Evolutionary conservation across 805 yeast species (phyloP), one percentile per base, ranked within the genome.

Genomic region (Candida jianshihensis): DNA sequence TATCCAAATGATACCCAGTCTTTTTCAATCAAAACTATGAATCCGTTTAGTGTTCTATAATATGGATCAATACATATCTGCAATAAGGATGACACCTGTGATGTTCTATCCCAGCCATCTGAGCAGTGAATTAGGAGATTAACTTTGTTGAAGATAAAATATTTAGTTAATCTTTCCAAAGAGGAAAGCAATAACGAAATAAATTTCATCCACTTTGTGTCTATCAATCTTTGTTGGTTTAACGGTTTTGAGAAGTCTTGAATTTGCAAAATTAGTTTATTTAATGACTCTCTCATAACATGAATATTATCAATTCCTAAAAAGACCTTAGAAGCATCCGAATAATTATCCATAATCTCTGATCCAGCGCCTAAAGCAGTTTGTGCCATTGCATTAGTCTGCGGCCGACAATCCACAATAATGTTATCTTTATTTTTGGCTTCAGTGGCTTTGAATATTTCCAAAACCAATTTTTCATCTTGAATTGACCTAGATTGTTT

Each of bases 281-380:
- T 69, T 33, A 88, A 60, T 7, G 94, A 79, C 43, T 89, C 97
- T 42, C 96, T 70, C 86, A 92, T 87, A 3, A 85, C 94, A 59
- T 92, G 98, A 43, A 92, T 87, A 56, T 92, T 92, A 53, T 92
- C 98, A 30, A 92, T 87, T 26, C 95, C 95, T 42, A 92, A 67
- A 50, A 85, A 92, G 15, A 84, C 69, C 53, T 87, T 81, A 20
- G 81, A 81, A 14, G 70, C 72, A 22, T 69, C 70, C 34, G 78
- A 71, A 60, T 92, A 90, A 53, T 87, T 76, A 39, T 90, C 97
- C 70, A 88, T 84, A 46, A 75, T 81, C 54, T 92, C 98, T 0
- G 96, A 82, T 1, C 98, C 98, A n/a, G 97, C 98, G 11, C 98
- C 98, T 13, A 92, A 61, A 0, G 97, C 97, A 31, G 86, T 85